Percentiles rank a stretch among this genome's conserved stretches.
Evolutionary conservation across 2,329 filamentous ascomycete genomes (phyloP).

Genomic region (Pseudogymnoascus destructans): DNA sequence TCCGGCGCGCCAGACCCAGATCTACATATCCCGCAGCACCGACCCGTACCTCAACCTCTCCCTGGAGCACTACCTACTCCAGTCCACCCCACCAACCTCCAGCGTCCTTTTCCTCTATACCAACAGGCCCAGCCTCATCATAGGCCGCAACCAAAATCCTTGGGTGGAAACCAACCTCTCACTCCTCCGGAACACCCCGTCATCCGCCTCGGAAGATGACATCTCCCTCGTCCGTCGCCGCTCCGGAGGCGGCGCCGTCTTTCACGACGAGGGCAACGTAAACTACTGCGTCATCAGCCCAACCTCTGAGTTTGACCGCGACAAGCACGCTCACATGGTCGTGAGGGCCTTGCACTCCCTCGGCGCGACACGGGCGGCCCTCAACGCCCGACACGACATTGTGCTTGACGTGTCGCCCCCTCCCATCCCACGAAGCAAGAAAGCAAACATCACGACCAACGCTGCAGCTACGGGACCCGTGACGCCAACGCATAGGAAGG

Average conservation of each 20-base stretch:
- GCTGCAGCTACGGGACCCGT: background rate
- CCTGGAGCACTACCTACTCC: slow-evolving; percentile 80
- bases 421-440: background rate
- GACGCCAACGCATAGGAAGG: slow-evolving; percentile 47
- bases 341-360: slow-evolving; percentile 61
- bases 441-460: background rate
- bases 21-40: slow-evolving; percentile 55
- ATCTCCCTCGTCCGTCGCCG: slow-evolving; percentile 64
- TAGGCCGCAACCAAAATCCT: slow-evolving; percentile 95
- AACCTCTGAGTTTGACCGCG: slow-evolving; percentile 59
- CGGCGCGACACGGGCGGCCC: slow-evolving; percentile 47
- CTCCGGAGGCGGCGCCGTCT: slow-evolving; percentile 84
- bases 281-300: slow-evolving; percentile 92
- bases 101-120: slow-evolving; percentile 76
- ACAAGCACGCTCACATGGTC: slow-evolving; percentile 87
- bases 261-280: slow-evolving; percentile 84
- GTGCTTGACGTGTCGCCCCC: slow-evolving; percentile 46
- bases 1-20: slow-evolving; percentile 41
- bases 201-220: slow-evolving; percentile 19
- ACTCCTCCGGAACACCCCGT: slow-evolving; percentile 32
- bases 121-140: slow-evolving; percentile 76
- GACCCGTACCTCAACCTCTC: slow-evolving; percentile 86
- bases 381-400: slow-evolving; percentile 90
- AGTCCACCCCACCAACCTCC: slow-evolving; percentile 57
- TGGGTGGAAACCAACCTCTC: slow-evolving; percentile 80